Evolutionary conservation across 345 rosid genomes (phyloP).

Genomic region (Gossypium mustelinum): DNA sequence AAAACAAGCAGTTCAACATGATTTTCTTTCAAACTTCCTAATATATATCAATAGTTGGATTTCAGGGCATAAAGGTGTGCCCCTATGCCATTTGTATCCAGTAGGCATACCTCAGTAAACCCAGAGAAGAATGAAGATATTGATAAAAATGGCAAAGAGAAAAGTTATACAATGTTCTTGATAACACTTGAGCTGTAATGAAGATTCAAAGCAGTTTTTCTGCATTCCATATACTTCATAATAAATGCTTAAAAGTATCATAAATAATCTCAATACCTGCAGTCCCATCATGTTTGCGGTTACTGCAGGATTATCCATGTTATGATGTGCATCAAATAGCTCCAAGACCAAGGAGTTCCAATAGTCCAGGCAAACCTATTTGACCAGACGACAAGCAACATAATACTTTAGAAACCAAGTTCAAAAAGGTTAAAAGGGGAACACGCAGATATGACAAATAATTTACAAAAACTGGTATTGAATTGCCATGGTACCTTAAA

Average conservation of each 20-base stretch:
- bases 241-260: background rate
- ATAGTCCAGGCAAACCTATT: slow-evolving; percentile 96
- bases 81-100: background rate
- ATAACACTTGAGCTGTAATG: background rate
- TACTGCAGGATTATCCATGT: slow-evolving; percentile 76
- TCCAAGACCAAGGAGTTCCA: slow-evolving; percentile 92
- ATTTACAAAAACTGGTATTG: background rate
- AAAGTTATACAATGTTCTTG: background rate
- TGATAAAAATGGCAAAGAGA: background rate
- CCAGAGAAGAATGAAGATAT: background rate
- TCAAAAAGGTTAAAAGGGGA: background rate
- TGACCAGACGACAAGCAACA: slow-evolving; percentile 7
- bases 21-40: background rate
- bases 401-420: background rate
- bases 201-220: background rate
- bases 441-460: background rate
- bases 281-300: slow-evolving; percentile 72
- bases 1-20: background rate
- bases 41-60: background rate
- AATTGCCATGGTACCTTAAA: slow-evolving; percentile 60
- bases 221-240: background rate
- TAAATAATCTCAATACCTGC: slow-evolving; percentile 44
- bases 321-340: slow-evolving; percentile 82
- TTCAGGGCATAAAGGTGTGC: background rate
- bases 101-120: background rate